These are phyloP conservation scores for Agrocybe chaxingu DNA, from an alignment of 768 basidiomycete species.

Conservation along the genomic window DNA sequence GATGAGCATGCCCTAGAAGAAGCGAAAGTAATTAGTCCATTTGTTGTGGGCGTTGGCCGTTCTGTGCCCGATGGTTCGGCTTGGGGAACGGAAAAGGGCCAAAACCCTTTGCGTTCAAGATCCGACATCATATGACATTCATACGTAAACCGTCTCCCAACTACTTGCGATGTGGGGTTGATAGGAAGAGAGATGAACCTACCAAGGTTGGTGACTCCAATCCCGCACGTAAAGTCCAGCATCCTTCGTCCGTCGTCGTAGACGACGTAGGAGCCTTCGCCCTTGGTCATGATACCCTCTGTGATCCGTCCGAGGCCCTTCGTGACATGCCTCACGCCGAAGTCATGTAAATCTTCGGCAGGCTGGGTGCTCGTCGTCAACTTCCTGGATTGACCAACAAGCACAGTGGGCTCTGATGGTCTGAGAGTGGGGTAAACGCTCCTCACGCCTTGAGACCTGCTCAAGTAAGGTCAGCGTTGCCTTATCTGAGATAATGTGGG, in stretches of 20 bases:
- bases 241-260: constrained; percentile 70
- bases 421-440: too few species aligned
- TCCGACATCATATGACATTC: too few species aligned
- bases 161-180: neutral
- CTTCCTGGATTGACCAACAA: neutral
- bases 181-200: constrained; percentile 10
- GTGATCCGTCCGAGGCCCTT: constrained; percentile 43
- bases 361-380: constrained; percentile 15
- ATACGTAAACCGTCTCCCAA: neutral
- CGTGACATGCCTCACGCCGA: constrained; percentile 44
- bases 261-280: constrained; percentile 69
- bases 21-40: neutral
- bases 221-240: constrained; percentile 87
- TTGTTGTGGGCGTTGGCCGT: too few species aligned
- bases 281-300: constrained; percentile 60
- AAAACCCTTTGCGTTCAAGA: too few species aligned
- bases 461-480: too few species aligned
- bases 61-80: too few species aligned
- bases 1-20: constrained; percentile 77
- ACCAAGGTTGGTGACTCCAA: constrained; percentile 86
- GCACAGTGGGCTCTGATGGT: too few species aligned
- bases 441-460: too few species aligned
- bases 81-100: too few species aligned
- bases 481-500: too few species aligned
- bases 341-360: constrained; percentile 29